A percentile compares a stretch with the other conserved stretches of the same genome.
Evolutionary conservation across 495 filamentous ascomycete genomes (phyloP).

Genomic region (Aspergillus steynii): DNA sequence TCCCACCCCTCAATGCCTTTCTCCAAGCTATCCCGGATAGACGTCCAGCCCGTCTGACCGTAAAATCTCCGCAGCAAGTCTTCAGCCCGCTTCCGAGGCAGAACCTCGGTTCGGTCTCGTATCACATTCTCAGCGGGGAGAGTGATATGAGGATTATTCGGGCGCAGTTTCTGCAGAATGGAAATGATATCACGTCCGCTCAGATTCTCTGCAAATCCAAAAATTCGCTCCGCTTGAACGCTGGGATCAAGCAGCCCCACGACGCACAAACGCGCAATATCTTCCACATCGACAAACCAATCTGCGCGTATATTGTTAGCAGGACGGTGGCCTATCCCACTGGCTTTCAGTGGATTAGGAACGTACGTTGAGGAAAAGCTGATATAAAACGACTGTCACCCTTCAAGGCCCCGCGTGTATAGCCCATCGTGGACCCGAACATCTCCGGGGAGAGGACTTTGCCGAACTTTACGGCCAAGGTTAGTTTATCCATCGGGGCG

Average conservation of each 20-base stretch:
- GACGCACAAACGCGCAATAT: constrained; percentile 49
- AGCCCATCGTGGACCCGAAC: constrained; percentile 24
- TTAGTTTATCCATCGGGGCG: neutral
- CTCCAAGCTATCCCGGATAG: neutral
- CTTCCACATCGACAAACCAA: constrained; percentile 49
- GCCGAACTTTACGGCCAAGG: constrained; percentile 22
- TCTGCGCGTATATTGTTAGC: constrained; percentile 20
- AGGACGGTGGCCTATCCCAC: neutral
- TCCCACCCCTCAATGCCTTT: constrained; percentile 1
- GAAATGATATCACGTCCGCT: constrained; percentile 22
- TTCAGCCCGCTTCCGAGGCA: neutral
- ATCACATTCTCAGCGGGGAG: neutral
- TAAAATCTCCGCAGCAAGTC: constrained; percentile 1
- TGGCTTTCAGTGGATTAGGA: neutral
- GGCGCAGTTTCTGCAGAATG: constrained; percentile 21
- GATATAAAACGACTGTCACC: constrained; percentile 21
- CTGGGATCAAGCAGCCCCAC: constrained; percentile 42
- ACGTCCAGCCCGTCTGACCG: neutral
- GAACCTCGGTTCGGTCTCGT: constrained; percentile 1
- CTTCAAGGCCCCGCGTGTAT: constrained; percentile 22
- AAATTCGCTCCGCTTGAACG: constrained; percentile 46
- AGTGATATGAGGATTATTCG: constrained; percentile 14
- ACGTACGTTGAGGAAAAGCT: constrained; percentile 26
- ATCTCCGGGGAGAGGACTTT: constrained; percentile 29
- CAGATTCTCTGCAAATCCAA: constrained; percentile 24